A percentile compares a stretch with the other conserved stretches of the same genome.
phyloP scores from a whole-genome alignment of 2,329 filamentous ascomycete genomes.

The Colletotrichum godetiae region DNA sequence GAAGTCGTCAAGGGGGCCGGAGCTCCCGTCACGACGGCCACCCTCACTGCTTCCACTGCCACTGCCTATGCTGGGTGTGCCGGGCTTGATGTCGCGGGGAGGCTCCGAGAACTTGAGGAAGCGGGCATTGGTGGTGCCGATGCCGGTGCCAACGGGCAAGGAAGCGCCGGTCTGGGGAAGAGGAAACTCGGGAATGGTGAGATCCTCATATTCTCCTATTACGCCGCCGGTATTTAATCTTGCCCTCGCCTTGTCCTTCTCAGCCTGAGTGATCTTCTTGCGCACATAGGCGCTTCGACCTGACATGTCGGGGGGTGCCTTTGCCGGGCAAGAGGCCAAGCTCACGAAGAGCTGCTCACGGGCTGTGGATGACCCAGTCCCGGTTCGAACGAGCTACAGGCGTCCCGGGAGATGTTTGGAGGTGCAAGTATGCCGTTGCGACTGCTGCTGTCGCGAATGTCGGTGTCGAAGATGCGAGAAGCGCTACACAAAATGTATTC shows the following conservation, averaged over 20 bases:
- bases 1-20: constrained; percentile 53
- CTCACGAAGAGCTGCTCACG: not conserved
- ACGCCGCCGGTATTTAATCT: constrained; percentile 43
- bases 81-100: constrained; percentile 43
- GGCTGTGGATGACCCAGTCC: not conserved
- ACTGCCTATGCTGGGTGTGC: constrained; percentile 48
- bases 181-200: constrained; percentile 50
- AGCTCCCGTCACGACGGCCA: constrained; percentile 44
- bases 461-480: not conserved
- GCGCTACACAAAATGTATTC: not conserved
- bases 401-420: not conserved
- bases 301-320: constrained; percentile 56
- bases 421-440: not conserved
- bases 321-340: not conserved
- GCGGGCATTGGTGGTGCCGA: constrained; percentile 55
- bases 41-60: constrained; percentile 52
- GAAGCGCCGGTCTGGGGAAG: constrained; percentile 48
- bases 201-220: constrained; percentile 49
- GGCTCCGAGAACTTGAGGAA: constrained; percentile 59
- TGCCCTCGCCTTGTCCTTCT: constrained; percentile 51
- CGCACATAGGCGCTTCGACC: constrained; percentile 68
- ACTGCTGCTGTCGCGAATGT: not conserved
- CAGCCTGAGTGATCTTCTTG: constrained; percentile 67
- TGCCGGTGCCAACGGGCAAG: constrained; percentile 47
- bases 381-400: not conserved